Evolutionary conservation across 1,139 yeast species (phyloP).

Genomic region (Wickerhamomyces sp.): DNA sequence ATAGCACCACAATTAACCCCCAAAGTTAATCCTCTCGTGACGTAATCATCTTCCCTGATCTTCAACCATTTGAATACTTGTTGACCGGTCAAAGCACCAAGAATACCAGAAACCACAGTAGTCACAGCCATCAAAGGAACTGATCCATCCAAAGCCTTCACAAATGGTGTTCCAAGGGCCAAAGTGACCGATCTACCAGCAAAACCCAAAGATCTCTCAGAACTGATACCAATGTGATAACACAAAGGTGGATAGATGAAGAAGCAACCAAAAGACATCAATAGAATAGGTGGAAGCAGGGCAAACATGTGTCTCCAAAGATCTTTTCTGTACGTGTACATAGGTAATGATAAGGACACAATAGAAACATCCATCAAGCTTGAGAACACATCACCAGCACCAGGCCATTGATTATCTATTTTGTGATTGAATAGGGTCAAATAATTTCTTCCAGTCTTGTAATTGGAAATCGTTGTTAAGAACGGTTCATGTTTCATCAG

Average conservation of each 20-base stretch:
- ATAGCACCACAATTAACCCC: slow-evolving; percentile 82
- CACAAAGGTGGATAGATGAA: slow-evolving; percentile 68
- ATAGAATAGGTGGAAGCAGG: slow-evolving; percentile 54
- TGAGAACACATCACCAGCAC: slow-evolving; percentile 72
- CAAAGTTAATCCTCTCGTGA: slow-evolving; percentile 69
- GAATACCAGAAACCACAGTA: slow-evolving; percentile 71
- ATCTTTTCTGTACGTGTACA: slow-evolving; percentile 70
- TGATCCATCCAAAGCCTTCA: slow-evolving; percentile 60
- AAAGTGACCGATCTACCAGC: slow-evolving; percentile 79
- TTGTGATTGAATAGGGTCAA: slow-evolving; percentile 46
- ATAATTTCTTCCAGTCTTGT: slow-evolving; percentile 68
- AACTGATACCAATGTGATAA: slow-evolving; percentile 56
- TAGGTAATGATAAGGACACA: slow-evolving; percentile 70
- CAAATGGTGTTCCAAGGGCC: slow-evolving; percentile 74
- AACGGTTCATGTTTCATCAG: slow-evolving; percentile 46
- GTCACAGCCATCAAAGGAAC: slow-evolving; percentile 73
- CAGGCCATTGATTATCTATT: slow-evolving; percentile 47
- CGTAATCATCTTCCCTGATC: slow-evolving; percentile 59
- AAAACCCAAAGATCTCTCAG: slow-evolving; percentile 62
- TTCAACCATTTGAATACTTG: slow-evolving; percentile 40
- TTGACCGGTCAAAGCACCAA: slow-evolving; percentile 70
- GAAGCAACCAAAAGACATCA: slow-evolving; percentile 53
- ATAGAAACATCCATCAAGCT: slow-evolving; percentile 73
- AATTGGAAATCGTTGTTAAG: slow-evolving; percentile 44
- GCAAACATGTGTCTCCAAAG: slow-evolving; percentile 53